These are phyloP conservation scores for Jatropha multifida DNA, from an alignment of 441 rosid species.

Conservation along the genomic window DNA sequence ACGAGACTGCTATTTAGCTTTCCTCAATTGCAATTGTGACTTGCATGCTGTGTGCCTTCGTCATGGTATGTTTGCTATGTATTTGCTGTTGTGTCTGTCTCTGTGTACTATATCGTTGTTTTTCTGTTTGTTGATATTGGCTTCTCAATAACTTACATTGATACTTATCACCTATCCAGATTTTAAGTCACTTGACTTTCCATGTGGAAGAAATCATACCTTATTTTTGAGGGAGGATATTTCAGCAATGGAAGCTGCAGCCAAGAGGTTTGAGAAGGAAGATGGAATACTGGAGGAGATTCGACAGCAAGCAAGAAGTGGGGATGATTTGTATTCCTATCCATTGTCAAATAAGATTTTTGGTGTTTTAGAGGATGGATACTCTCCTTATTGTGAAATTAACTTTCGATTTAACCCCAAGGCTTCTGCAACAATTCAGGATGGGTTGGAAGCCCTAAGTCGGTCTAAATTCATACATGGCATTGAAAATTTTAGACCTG, in stretches of 20 bases:
- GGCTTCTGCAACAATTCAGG: slow-evolving; percentile 24
- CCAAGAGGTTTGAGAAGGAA: slow-evolving; percentile 76
- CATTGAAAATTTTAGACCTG: slow-evolving; percentile 26
- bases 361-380: slow-evolving; percentile 47
- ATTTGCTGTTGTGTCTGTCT: slow-evolving; percentile 11
- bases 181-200: slow-evolving; percentile 49
- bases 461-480: slow-evolving; percentile 28
- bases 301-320: slow-evolving; percentile 35
- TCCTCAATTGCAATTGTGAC: slow-evolving; percentile 70
- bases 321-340: slow-evolving; percentile 53
- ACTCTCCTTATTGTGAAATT: slow-evolving; percentile 69
- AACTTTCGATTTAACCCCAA: slow-evolving; percentile 36
- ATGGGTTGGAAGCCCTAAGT: slow-evolving; percentile 26
- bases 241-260: slow-evolving; percentile 78
- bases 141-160: slow-evolving; percentile 13
- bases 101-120: slow-evolving; percentile 6
- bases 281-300: slow-evolving; percentile 42
- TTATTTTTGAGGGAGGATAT: slow-evolving; percentile 81
- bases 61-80: slow-evolving; percentile 60
- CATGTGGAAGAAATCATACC: slow-evolving; percentile 64
- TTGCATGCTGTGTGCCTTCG: slow-evolving; percentile 83
- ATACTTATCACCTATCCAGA: slow-evolving; percentile 42
- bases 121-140: neutral
- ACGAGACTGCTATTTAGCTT: slow-evolving; percentile 93
- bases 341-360: slow-evolving; percentile 43